Base-by-base conservation (phyloP, 345 rosid species). In the Combretum micranthum region DNA sequence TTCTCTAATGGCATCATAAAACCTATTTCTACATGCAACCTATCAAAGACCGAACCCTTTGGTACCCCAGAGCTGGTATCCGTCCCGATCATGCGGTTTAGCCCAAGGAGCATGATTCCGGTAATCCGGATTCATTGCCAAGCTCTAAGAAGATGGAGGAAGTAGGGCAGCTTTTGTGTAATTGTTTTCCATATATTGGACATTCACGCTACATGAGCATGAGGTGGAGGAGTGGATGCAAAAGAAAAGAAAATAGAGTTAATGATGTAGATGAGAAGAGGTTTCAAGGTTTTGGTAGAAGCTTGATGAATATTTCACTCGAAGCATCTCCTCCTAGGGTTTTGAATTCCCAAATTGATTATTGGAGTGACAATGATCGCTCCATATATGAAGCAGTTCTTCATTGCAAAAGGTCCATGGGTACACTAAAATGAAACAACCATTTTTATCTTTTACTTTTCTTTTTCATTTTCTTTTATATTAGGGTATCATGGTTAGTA, bases 341-440 rank as follows among this genome's bases (percentile, higher is more conserved):
- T 21, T 43, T 55, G 23, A 13, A 48, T 60, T 39, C 46, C 65
- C 52, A 65, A 46, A 46, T 25, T 10, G 64, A 42, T 47, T 55
- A 50, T 53, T 60, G 66, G 69, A 52, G 50, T 45, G 70, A 75
- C 42, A 37, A 52, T 13, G 83, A 79, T 60, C 61, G 67, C 69
- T 65, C 77, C n/a, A n/a, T n/a, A n/a, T n/a, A n/a, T n/a, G n/a
- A n/a, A n/a, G n/a, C n/a, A n/a, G n/a, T n/a, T n/a, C 85, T 79
- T 47, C 79, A 83, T 57, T 79, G 88, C 79, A 79, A 79, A 64
- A 83, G 79, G 75, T 76, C 80, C 22, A 63, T 71, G 63, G 76
- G 77, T 77, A 44, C 32, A n/a, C 44, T n/a, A 15, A 21, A 20
- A 42, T 15, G n/a, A n/a, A 19, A 47, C 39, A 11, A 3, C n/a